Conservation (phyloP, 805 yeast genomes). For the Saccharomycopsis microspora region DNA sequence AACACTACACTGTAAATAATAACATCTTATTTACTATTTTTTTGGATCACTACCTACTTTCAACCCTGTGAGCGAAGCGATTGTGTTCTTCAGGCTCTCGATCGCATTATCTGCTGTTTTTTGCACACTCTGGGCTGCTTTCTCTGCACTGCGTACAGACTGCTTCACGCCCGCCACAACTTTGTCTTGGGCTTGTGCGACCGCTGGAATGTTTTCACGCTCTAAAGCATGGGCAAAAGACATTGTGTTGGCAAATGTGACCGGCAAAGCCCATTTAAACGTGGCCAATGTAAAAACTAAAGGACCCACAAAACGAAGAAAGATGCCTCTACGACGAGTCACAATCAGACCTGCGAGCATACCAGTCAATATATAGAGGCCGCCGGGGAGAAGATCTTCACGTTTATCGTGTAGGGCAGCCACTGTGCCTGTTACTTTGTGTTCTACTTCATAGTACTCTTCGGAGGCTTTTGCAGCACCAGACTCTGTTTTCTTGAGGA, state of each 20-base stretch:
- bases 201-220: constrained; percentile 43
- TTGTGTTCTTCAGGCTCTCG: constrained; percentile 28
- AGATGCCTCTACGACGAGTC: constrained; percentile 53
- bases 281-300: constrained; percentile 48
- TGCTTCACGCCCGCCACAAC: constrained; percentile 35
- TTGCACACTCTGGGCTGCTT: constrained; percentile 29
- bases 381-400: constrained; percentile 65
- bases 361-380: constrained; percentile 57
- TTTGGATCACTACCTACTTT: constrained; percentile 41
- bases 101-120: constrained; percentile 27
- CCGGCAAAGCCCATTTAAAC: constrained; percentile 61
- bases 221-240: constrained; percentile 51
- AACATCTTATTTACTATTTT: constrained; percentile 23
- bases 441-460: constrained; percentile 47
- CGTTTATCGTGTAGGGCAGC: constrained; percentile 49
- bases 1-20: neutral
- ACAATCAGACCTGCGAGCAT: constrained; percentile 61
- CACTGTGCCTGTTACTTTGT: constrained; percentile 49
- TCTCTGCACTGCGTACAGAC: constrained; percentile 33
- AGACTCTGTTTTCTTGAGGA: constrained; percentile 25
- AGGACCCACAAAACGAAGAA: constrained; percentile 48
- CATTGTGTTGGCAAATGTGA: constrained; percentile 53
- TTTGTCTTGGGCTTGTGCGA: constrained; percentile 51
- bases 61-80: constrained; percentile 56
- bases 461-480: constrained; percentile 37